phyloP scores from a whole-genome alignment of 176 grass and related monocot genomes.

The Cymbopogon citratus region DNA sequence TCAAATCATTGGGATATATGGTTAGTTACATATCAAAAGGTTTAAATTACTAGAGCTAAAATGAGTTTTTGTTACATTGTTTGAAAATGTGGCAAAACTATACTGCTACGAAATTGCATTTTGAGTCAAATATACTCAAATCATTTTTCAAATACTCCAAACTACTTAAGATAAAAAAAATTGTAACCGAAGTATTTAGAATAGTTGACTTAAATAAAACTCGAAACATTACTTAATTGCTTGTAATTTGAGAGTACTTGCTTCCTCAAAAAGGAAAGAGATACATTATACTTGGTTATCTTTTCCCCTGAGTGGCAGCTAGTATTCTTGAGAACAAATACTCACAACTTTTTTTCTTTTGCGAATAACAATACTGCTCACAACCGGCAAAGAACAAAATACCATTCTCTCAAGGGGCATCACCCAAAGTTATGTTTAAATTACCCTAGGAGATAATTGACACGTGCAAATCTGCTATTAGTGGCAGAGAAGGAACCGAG shows the following conservation, averaged over 20 bases:
- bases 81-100: not conserved
- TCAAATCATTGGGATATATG: not conserved
- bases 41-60: not conserved
- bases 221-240: not conserved
- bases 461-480: conserved; percentile 35
- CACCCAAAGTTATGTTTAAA: not conserved
- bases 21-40: not conserved
- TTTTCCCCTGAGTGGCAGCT: not conserved
- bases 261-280: not conserved
- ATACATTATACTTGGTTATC: not conserved
- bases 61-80: not conserved
- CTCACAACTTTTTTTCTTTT: too few relatives aligned
- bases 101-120: not conserved
- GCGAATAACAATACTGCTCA: too few relatives aligned
- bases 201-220: not conserved
- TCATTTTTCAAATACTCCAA: not conserved
- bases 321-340: conserved; percentile 17
- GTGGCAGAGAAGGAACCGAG: not conserved
- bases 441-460: not conserved
- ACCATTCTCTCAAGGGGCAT: conserved; percentile 16
- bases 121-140: not conserved
- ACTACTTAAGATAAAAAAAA: not conserved
- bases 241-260: not conserved
- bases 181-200: not conserved
- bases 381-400: conserved; percentile 20